phyloP scores from a whole-genome alignment of 2,329 filamentous ascomycete genomes.

The Trichoderma sp. region DNA sequence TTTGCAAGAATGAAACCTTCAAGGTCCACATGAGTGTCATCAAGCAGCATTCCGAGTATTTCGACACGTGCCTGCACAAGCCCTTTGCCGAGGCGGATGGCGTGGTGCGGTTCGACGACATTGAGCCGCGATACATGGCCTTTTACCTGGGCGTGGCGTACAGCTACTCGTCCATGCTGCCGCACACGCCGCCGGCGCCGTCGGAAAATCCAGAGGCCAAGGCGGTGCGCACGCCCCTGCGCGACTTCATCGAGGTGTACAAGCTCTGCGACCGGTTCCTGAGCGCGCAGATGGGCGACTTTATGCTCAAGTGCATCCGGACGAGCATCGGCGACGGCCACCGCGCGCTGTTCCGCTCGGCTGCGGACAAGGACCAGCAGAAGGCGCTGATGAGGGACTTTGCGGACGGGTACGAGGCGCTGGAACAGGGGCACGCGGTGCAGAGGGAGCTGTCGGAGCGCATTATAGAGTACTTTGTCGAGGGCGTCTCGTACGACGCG shows the following conservation, averaged over 20 bases:
- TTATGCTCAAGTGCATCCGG: conserved; percentile 39
- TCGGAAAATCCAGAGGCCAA: conserved; percentile 35
- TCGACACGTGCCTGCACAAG: conserved; percentile 36
- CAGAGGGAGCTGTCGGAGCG: conserved; percentile 34
- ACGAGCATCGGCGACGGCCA: conserved; percentile 40
- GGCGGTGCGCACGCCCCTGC: conserved; percentile 36
- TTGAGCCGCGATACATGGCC: conserved; percentile 41
- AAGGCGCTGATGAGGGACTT: conserved; percentile 40
- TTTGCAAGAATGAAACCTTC: conserved; percentile 38
- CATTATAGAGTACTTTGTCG: conserved; percentile 42
- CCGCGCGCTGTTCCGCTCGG: conserved; percentile 39
- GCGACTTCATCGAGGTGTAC: conserved; percentile 42
- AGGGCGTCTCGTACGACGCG: conserved; percentile 37
- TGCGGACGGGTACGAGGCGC: conserved; percentile 42
- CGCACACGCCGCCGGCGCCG: conserved; percentile 35
- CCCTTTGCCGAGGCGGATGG: conserved; percentile 38
- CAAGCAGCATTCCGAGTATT: conserved; percentile 42
- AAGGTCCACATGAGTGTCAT: conserved; percentile 39
- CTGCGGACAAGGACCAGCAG: conserved; percentile 36
- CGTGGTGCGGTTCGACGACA: conserved; percentile 38
- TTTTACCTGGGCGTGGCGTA: conserved; percentile 43
- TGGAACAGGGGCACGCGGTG: conserved; percentile 32
- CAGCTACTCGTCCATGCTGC: conserved; percentile 41
- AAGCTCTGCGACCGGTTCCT: conserved; percentile 45
- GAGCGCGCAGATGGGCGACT: conserved; percentile 37